These are phyloP conservation scores for Coemansia sp. DNA, from an alignment of 192 early-diverging fungal species.

Conservation along the genomic window DNA sequence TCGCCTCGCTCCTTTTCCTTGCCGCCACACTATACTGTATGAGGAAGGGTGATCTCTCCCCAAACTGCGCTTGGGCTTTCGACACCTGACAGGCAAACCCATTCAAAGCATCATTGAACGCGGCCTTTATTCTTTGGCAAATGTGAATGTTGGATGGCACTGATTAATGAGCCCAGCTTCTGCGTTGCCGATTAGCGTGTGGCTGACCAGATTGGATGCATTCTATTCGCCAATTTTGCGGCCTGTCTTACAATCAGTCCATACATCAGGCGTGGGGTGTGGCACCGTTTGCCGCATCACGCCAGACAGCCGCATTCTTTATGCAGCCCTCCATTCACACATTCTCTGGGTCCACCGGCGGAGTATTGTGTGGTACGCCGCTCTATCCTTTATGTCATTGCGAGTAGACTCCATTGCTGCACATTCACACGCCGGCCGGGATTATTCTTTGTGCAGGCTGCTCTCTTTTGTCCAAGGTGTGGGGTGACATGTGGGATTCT, in stretches of 20 bases:
- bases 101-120: background rate
- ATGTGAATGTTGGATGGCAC: slow-evolving; percentile 16
- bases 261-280: background rate
- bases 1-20: background rate
- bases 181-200: slow-evolving; percentile 1
- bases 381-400: background rate
- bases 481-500: background rate
- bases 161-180: slow-evolving; percentile 2
- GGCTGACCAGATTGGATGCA: slow-evolving; percentile 5
- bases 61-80: background rate
- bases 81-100: background rate
- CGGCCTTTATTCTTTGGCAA: slow-evolving; percentile 8
- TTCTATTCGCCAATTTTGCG: background rate
- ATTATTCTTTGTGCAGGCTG: background rate
- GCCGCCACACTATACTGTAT: background rate
- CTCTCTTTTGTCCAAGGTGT: background rate
- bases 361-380: no score
- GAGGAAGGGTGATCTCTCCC: background rate
- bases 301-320: background rate
- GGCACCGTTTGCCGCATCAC: background rate
- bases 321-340: background rate
- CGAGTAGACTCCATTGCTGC: background rate
- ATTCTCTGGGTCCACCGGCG: background rate
- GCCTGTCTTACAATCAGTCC: background rate
- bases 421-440: background rate